Conservation (phyloP, 169 alveolate genomes). For the Cryptosporidium sp. region DNA sequence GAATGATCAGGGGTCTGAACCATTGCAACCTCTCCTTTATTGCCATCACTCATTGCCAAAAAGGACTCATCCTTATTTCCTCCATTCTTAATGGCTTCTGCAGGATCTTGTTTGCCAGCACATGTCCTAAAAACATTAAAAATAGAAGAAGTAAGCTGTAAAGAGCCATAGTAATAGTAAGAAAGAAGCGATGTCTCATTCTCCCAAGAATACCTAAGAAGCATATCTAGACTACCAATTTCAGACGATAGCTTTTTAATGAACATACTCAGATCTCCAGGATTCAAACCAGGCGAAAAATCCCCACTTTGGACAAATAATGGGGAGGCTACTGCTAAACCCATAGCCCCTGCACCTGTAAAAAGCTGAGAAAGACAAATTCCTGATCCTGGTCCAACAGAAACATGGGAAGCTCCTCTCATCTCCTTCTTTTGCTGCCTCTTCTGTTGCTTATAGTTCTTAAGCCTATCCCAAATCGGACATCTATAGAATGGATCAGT, state of each 20-base stretch:
- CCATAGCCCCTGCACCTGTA: background rate
- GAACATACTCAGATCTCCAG: constrained; percentile 5
- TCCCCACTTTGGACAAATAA: constrained; percentile 16
- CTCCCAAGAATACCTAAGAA: constrained; percentile 50
- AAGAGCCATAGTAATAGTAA: constrained; percentile 50
- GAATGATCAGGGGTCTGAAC: background rate
- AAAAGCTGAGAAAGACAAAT: background rate
- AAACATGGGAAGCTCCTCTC: constrained; percentile 1
- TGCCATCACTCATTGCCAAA: background rate
- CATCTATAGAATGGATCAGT: constrained; percentile 85
- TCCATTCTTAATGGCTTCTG: background rate
- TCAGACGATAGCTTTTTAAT: constrained; percentile 43
- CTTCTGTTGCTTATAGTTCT: constrained; percentile 79
- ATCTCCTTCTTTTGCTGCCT: constrained; percentile 59
- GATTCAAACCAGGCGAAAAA: constrained; percentile 8
- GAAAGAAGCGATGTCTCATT: constrained; percentile 41
- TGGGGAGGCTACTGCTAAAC: background rate
- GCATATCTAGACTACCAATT: constrained; percentile 12
- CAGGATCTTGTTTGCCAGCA: background rate
- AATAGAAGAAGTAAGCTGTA: constrained; percentile 13
- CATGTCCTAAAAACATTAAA: background rate
- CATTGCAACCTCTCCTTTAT: background rate
- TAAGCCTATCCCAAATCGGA: constrained; percentile 86
- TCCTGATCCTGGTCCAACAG: background rate
- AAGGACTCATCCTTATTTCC: background rate